Evolutionary conservation across 768 basidiomycete species (phyloP).

Genomic region (Auricularia heimuer): DNA sequence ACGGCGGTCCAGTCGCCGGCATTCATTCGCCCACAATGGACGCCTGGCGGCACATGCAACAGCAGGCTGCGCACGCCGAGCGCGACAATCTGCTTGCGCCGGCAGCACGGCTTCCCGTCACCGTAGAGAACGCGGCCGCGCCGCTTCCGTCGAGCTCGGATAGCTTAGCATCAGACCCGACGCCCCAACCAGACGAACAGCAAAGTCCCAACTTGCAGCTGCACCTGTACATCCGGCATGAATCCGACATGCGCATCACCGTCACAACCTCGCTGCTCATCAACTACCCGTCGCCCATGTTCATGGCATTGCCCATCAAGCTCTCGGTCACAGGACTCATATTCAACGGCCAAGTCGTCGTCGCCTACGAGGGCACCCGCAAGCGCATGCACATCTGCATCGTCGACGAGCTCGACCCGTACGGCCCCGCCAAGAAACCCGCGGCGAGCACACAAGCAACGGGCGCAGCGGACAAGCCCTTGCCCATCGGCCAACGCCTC

Average conservation of each 20-base stretch:
- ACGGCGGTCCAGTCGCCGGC: slow-evolving; percentile 32
- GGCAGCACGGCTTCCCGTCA: neutral
- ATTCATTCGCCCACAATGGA: slow-evolving; percentile 40
- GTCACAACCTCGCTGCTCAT: slow-evolving; percentile 89
- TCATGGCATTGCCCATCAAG: slow-evolving; percentile 95
- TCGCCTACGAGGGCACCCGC: slow-evolving; percentile 84
- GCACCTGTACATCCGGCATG: slow-evolving; percentile 78
- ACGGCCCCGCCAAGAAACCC: slow-evolving; percentile 49
- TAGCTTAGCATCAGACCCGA: slow-evolving; percentile 7
- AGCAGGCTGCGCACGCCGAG: neutral
- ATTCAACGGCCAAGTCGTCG: slow-evolving; percentile 76
- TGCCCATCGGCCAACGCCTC: slow-evolving; percentile 73
- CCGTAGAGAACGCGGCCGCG: neutral
- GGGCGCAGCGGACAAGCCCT: slow-evolving; percentile 54
- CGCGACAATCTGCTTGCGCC: neutral
- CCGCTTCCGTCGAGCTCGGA: slow-evolving; percentile 9
- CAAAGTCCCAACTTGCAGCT: slow-evolving; percentile 71
- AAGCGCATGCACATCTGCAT: slow-evolving; percentile 80
- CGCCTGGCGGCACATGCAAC: slow-evolving; percentile 21
- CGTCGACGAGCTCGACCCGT: slow-evolving; percentile 79
- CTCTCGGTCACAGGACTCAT: slow-evolving; percentile 85
- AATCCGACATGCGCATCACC: slow-evolving; percentile 79
- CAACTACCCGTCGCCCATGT: slow-evolving; percentile 91
- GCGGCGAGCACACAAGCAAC: slow-evolving; percentile 51
- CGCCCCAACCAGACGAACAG: slow-evolving; percentile 24